These are phyloP conservation scores for Coemansia sp. DNA, from an alignment of 192 early-diverging fungal species.

Conservation along the genomic window DNA sequence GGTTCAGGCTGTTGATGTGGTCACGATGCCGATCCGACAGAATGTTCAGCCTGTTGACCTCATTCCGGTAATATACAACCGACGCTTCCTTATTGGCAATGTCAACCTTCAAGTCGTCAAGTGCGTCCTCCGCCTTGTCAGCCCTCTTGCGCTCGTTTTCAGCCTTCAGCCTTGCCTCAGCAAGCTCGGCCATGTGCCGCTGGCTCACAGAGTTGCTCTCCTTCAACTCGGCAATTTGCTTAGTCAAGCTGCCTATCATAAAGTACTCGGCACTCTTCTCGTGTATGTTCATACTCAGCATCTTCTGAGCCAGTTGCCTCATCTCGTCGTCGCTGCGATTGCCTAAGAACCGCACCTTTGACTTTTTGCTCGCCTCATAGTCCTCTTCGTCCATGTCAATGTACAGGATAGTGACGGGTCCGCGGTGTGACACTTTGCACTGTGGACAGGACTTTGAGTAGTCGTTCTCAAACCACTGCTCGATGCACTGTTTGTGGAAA, in stretches of 20 bases:
- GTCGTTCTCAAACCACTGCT: neutral
- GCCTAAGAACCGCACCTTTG: neutral
- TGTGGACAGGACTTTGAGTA: neutral
- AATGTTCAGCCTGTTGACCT: neutral
- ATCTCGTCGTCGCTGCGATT: neutral
- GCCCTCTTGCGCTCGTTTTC: neutral
- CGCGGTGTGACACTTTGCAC: neutral
- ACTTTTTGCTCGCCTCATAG: neutral
- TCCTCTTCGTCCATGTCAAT: neutral
- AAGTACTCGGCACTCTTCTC: neutral
- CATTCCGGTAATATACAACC: neutral
- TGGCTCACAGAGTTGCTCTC: neutral
- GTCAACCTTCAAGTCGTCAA: neutral
- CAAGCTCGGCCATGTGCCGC: neutral
- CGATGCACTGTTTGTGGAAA: neutral
- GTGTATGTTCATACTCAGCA: neutral
- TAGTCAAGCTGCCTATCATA: neutral
- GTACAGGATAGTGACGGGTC: neutral
- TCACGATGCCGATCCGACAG: conserved; percentile 5
- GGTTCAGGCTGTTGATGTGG: neutral
- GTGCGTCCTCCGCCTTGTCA: neutral
- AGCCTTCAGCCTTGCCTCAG: neutral
- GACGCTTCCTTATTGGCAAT: neutral
- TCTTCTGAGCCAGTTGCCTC: neutral
- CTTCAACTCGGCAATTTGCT: neutral